Evolutionary conservation across 257 asterid species (phyloP).

Genomic region (Jasminum sambac): DNA sequence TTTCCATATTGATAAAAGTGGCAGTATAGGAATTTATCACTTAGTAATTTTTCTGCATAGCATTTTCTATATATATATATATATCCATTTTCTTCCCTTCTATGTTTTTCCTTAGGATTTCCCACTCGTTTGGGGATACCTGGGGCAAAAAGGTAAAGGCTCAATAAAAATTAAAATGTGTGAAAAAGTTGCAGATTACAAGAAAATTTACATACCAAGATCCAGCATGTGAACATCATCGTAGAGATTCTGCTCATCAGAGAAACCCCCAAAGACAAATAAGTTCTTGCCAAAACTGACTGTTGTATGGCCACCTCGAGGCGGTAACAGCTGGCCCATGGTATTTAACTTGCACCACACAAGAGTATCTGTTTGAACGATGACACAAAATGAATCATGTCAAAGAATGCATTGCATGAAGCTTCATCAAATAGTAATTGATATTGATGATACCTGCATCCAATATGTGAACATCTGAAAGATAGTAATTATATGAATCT

Average conservation of each 20-base stretch:
- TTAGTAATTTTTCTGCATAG: background rate
- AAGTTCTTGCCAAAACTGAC: slow-evolving; percentile 70
- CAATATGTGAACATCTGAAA: slow-evolving; percentile 91
- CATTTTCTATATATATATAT: too few relatives aligned
- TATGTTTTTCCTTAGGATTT: background rate
- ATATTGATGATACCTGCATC: slow-evolving; percentile 69
- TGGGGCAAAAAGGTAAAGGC: background rate
- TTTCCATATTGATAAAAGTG: background rate
- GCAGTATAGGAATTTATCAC: background rate
- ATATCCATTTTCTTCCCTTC: background rate
- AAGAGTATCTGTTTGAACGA: slow-evolving; percentile 64
- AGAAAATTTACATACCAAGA: slow-evolving; percentile 58
- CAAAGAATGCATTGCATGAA: slow-evolving; percentile 24
- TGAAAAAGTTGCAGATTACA: background rate
- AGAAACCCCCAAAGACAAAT: slow-evolving; percentile 93
- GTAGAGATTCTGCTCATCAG: slow-evolving; percentile 82
- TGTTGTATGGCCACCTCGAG: slow-evolving; percentile 97
- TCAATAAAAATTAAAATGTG: background rate
- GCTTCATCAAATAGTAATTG: slow-evolving; percentile 17
- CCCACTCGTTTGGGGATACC: background rate
- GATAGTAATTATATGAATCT: slow-evolving; percentile 74
- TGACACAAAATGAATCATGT: slow-evolving; percentile 27
- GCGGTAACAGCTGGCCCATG: slow-evolving; percentile 82
- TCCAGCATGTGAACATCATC: slow-evolving; percentile 86
- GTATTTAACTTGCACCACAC: slow-evolving; percentile 92